These are phyloP conservation scores for Hypsizygus marmoreus DNA, from an alignment of 768 basidiomycete species.

Conservation along the genomic window DNA sequence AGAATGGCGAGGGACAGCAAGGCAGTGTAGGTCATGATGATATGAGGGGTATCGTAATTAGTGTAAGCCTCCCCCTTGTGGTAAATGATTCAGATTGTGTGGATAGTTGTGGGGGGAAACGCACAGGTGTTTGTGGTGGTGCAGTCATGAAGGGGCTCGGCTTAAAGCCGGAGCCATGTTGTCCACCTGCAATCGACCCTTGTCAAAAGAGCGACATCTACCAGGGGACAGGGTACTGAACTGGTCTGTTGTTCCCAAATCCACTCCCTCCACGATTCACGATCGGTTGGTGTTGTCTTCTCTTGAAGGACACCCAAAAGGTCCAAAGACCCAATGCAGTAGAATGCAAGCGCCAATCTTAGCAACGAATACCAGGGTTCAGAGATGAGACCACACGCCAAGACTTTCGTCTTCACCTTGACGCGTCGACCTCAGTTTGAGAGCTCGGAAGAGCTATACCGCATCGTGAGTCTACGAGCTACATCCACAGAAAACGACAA, in stretches of 20 bases:
- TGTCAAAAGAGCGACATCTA: not conserved
- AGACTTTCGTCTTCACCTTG: conserved; percentile 48
- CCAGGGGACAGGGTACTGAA: conserved; percentile 27
- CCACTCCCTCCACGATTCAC: conserved; percentile 76
- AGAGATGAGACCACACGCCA: conserved; percentile 12
- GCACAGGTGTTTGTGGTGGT: conserved; percentile 2
- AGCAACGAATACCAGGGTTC: conserved; percentile 9
- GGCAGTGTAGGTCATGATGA: conserved; percentile 95
- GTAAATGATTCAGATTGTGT: conserved; percentile 8
- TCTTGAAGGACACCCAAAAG: conserved; percentile 57
- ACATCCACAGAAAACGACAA: conserved; percentile 5
- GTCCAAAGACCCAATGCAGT: conserved; percentile 85
- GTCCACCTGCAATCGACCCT: conserved; percentile 48
- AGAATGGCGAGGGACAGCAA: conserved; percentile 82
- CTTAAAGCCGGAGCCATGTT: conserved; percentile 67
- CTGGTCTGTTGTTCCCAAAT: conserved; percentile 86
- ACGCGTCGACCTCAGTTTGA: conserved; percentile 70
- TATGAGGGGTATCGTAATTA: conserved; percentile 70
- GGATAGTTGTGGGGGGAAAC: conserved; percentile 6
- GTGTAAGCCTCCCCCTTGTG: conserved; percentile 36
- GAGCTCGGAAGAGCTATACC: conserved; percentile 60
- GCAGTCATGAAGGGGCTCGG: conserved; percentile 73
- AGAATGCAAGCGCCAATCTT: conserved; percentile 87
- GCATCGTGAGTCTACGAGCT: not conserved
- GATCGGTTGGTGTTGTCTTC: conserved; percentile 52